A percentile compares a stretch with the other conserved stretches of the same genome.
Evolutionary conservation across 2,329 filamentous ascomycete genomes (phyloP).

Genomic region (Aspergillus sp.): DNA sequence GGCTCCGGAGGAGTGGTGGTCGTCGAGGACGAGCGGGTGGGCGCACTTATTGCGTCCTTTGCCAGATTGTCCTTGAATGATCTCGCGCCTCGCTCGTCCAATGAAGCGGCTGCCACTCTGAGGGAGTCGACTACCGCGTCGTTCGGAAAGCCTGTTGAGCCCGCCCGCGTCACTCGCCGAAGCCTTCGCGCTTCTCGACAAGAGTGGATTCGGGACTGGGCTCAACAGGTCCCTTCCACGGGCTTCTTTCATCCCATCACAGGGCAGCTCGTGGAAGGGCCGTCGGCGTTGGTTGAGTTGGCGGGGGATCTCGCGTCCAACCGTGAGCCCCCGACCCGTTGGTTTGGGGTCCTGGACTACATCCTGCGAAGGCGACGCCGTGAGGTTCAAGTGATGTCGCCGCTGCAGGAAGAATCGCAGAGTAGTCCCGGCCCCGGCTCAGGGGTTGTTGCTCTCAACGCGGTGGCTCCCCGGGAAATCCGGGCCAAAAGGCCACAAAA

Average conservation of each 20-base stretch:
- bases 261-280: constrained; percentile 10
- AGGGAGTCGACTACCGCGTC: constrained; percentile 11
- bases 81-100: constrained; percentile 9
- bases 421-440: constrained; percentile 13
- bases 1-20: constrained; percentile 13
- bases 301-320: constrained; percentile 15
- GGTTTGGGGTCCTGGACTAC: constrained; percentile 11
- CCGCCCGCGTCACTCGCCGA: neutral
- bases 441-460: constrained; percentile 8
- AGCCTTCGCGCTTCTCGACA: neutral
- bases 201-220: constrained; percentile 3
- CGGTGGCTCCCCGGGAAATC: constrained; percentile 13
- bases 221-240: constrained; percentile 13
- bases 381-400: constrained; percentile 14
- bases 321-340: constrained; percentile 11
- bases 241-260: constrained; percentile 8
- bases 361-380: neutral
- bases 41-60: constrained; percentile 10
- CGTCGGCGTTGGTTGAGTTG: constrained; percentile 20
- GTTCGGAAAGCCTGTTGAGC: constrained; percentile 9
- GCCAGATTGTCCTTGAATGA: constrained; percentile 13
- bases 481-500: neutral
- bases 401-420: constrained; percentile 19
- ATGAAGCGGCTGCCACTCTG: constrained; percentile 13
- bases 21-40: constrained; percentile 16